Base-by-base conservation (phyloP, 2,329 filamentous ascomycete genomes). In the Xylaria sp. region DNA sequence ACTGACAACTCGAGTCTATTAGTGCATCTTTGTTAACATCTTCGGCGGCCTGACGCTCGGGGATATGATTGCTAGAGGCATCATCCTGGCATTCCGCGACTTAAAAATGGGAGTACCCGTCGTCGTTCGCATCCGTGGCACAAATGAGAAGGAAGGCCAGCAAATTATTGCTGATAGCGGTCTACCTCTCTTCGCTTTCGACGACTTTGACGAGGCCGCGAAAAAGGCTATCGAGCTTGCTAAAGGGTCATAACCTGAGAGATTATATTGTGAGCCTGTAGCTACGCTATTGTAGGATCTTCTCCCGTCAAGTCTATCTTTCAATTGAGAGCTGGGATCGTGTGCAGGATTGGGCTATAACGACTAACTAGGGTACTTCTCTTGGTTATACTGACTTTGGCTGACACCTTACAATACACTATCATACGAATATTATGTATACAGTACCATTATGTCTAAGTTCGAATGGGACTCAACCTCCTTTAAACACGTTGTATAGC, bases 1-100 rank as follows among this genome's bases (percentile, higher is more conserved):
- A 19, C 57, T 62, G 3, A 62, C 6, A 31, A 48, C n/a, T 8
- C 2, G 2, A 13, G 47, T 37, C 10, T 25, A 43, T 41, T 15
- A 75, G 73, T 73, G 70, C 3, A 78, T 88, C 25, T 74, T 87
- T 47, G 82, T 88, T 8, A 88, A 87, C 58, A 85, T 87, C 8
- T 87, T 80, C 66, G 79, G 79, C 35, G 79, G 78, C 11, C 71
- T 92, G 68, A 92, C 89, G 6, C 82, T 89, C 60, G 90, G 90
- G 35, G 90, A 92, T 67, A 93, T 93, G 90, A 93, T 93, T 74
- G 91, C 91, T 0, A 81, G 87, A 59, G 90, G 90, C 0, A 84
- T 94, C 49, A 80, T 93, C 25, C 71, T 91, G 67, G 90, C 90
- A 1, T 92, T 93, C 71, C 81, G 83, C 64, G 88, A 93, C 71